Evolutionary conservation across 2,329 filamentous ascomycete species (phyloP).

Genomic region (Ophiognomonia clavigignenti-juglandacearum): DNA sequence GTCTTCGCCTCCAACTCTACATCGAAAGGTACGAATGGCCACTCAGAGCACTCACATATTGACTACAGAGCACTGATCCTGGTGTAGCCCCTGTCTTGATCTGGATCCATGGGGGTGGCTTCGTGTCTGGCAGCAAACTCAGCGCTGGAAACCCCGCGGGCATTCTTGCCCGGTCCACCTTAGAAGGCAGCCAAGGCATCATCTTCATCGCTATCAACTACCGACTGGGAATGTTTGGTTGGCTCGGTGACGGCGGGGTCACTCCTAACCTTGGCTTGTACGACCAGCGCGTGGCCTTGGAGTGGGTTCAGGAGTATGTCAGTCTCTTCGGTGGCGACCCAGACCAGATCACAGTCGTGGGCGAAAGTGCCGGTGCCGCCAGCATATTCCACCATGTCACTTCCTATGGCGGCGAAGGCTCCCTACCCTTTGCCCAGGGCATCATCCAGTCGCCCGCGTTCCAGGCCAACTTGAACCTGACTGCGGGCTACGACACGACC

Average conservation of each 20-base stretch:
- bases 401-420: constrained; percentile 34
- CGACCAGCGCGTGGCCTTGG: constrained; percentile 32
- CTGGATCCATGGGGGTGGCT: constrained; percentile 43
- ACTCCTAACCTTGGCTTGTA: constrained; percentile 38
- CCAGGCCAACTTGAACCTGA: constrained; percentile 30
- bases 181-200: constrained; percentile 26
- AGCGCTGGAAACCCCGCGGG: constrained; percentile 12
- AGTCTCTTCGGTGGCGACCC: constrained; percentile 36
- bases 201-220: constrained; percentile 46
- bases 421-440: constrained; percentile 36
- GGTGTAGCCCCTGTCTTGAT: constrained; percentile 37
- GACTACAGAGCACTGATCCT: constrained; percentile 24
- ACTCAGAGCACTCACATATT: background rate
- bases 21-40: background rate
- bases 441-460: constrained; percentile 31
- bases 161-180: constrained; percentile 9
- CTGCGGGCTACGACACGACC: constrained; percentile 22
- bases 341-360: constrained; percentile 36
- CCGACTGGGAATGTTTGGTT: constrained; percentile 42
- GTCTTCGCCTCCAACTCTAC: constrained; percentile 17
- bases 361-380: constrained; percentile 40
- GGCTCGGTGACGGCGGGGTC: constrained; percentile 31
- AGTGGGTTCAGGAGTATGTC: constrained; percentile 40
- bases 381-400: constrained; percentile 46
- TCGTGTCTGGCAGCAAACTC: constrained; percentile 37